A percentile compares a stretch with the other conserved stretches of the same genome.
Conservation (phyloP, 257 asterid genomes). For the Echium plantagineum region DNA sequence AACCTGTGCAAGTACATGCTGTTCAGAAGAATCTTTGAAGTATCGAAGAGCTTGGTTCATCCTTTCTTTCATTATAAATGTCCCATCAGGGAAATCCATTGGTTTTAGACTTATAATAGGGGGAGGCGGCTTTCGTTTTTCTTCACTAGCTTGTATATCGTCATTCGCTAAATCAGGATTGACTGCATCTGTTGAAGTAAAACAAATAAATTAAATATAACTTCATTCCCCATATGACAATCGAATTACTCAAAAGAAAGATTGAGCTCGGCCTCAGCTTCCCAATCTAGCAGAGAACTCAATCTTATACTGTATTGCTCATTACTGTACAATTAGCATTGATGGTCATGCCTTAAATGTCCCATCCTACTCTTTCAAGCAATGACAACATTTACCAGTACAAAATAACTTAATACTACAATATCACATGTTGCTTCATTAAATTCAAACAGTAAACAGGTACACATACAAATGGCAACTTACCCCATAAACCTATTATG, state of each 20-base stretch:
- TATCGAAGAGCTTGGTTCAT: slow-evolving; percentile 81
- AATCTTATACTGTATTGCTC: background rate
- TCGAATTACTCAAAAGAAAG: background rate
- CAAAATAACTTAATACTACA: background rate
- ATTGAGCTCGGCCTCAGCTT: background rate
- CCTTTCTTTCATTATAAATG: slow-evolving; percentile 71
- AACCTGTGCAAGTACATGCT: slow-evolving; percentile 78
- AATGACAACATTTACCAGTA: background rate
- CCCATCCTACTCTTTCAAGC: background rate
- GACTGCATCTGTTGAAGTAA: slow-evolving; percentile 25
- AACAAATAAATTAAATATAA: no score
- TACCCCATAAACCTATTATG: background rate
- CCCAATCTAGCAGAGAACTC: background rate
- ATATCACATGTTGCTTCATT: background rate
- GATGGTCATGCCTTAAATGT: background rate
- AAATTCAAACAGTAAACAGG: background rate
- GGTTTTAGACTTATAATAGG: slow-evolving; percentile 40
- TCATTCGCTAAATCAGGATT: slow-evolving; percentile 33
- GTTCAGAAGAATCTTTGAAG: slow-evolving; percentile 68
- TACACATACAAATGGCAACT: background rate
- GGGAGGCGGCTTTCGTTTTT: slow-evolving; percentile 36
- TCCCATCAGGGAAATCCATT: slow-evolving; percentile 41
- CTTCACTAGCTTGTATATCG: slow-evolving; percentile 25
- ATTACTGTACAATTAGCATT: background rate
- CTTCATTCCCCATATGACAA: background rate